phyloP scores from a whole-genome alignment of 2,329 filamentous ascomycete genomes.

The Venturia aucupariae region DNA sequence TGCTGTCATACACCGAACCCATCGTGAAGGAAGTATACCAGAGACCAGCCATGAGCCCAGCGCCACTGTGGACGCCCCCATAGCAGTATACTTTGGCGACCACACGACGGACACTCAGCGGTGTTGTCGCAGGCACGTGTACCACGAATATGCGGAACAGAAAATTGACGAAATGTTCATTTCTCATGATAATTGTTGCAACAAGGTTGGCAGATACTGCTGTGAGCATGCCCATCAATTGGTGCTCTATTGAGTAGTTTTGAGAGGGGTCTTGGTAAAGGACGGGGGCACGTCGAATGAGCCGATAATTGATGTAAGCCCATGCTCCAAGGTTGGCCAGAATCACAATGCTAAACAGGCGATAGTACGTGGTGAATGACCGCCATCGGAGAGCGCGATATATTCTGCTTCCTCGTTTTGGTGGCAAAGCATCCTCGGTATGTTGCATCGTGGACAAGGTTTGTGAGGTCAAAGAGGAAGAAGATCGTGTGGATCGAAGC shows the following conservation, averaged over 20 bases:
- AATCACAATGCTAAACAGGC: conserved; percentile 35
- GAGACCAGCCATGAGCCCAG: conserved; percentile 23
- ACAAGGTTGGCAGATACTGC: conserved; percentile 27
- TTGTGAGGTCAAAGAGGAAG: not conserved
- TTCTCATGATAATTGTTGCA: conserved; percentile 23
- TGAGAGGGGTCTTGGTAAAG: conserved; percentile 14
- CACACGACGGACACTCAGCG: conserved; percentile 21
- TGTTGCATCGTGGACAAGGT: not conserved
- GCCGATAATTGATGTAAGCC: conserved; percentile 15
- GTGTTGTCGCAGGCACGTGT: conserved; percentile 16
- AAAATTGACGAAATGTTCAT: conserved; percentile 26
- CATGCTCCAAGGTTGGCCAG: conserved; percentile 28
- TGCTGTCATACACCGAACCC: conserved; percentile 3
- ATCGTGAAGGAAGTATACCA: conserved; percentile 13
- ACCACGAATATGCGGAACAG: conserved; percentile 25
- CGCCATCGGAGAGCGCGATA: conserved; percentile 7
- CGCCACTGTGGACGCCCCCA: conserved; percentile 28
- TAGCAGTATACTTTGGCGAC: conserved; percentile 25
- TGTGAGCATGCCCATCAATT: conserved; percentile 19
- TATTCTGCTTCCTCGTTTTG: not conserved
- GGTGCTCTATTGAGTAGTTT: conserved; percentile 15
- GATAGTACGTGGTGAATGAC: conserved; percentile 19
- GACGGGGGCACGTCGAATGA: not conserved
- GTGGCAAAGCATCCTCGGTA: not conserved
- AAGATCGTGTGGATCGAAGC: not conserved